Evolutionary conservation across 129 eudicot genomes (phyloP), one percentile per base, ranked within the genome.

Genomic region (Logfia minima): DNA sequence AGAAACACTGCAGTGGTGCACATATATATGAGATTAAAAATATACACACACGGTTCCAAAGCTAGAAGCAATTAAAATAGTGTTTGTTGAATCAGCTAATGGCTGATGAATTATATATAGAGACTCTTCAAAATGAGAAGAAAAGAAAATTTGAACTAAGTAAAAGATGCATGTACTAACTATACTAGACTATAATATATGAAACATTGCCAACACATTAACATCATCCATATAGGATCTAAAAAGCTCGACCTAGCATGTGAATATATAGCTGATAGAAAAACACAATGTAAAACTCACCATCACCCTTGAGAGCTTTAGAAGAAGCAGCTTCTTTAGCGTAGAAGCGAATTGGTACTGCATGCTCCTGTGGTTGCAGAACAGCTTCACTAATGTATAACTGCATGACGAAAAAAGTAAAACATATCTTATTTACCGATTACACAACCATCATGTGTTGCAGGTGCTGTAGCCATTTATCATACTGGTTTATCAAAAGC

Each of bases 301-400:
- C 97, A 79, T 92, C 97, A 70, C 96, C 97, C 89, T 92, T 92
- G 5, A 87, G 90, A 21, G 89, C 90, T 51, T 80, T 53, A 29
- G 96, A 91, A 81, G 93, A 79, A 31, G 91, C 80, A 31, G 96
- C 90, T 48, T 77, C 91, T 79, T 92, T 89, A 31, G 98, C 93
- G 80, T 80, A 92, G 74, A 81, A 83, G 70, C 93, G 96, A 66
- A 67, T 52, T 51, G 91, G 85, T 76, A 81, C 66, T 28, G 65
- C 86, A 76, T 79, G 83, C 67, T 84, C 90, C 24, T 83, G 85
- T 66, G 78, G 84, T 72, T 85, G 69, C 68, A 86, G 64, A 39
- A 68, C 35, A 32, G 62, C 69, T 78, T 78, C 85, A 39, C 83
- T 87, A 82, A 77, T 77, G 80, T 73, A 79, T 62, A 87, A 59